Conservation (phyloP, 805 yeast species). For the Naumovozyma baii region DNA sequence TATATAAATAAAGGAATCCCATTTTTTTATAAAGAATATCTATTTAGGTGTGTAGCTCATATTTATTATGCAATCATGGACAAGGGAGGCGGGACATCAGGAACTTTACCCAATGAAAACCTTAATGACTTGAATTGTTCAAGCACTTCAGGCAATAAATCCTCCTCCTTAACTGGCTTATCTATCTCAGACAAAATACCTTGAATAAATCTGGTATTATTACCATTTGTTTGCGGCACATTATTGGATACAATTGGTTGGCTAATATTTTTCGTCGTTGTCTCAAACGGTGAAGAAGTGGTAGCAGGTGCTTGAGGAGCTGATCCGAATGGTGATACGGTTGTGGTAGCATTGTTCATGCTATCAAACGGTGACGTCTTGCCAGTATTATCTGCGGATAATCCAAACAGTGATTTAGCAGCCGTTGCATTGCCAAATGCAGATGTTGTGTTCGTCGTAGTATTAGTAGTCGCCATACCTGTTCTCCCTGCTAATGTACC, state of each 20-base stretch:
- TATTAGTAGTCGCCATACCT: not conserved
- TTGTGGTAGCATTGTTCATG: not conserved
- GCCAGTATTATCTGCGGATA: too few species aligned
- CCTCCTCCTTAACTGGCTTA: slow-evolving; percentile 27
- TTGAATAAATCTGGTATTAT: slow-evolving; percentile 23
- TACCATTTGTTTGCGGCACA: not conserved
- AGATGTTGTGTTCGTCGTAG: not conserved
- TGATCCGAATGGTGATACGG: slow-evolving; percentile 1
- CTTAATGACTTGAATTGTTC: slow-evolving; percentile 38
- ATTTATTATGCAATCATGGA: slow-evolving; percentile 24
- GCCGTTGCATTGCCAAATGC: not conserved
- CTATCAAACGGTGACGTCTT: not conserved
- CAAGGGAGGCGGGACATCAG: slow-evolving; percentile 64
- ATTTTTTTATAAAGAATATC: not conserved
- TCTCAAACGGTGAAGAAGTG: not conserved
- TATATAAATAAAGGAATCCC: not conserved
- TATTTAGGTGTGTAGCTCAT: not conserved
- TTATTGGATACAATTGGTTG: too few species aligned
- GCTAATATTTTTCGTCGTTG: not conserved
- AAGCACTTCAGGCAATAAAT: slow-evolving; percentile 36
- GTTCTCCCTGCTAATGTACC: not conserved
- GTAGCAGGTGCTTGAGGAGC: too few species aligned
- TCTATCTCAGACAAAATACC: slow-evolving; percentile 27
- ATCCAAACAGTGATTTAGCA: not conserved
- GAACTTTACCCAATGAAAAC: slow-evolving; percentile 55